These are phyloP conservation scores for Termitomyces sp. DNA, from an alignment of 768 basidiomycete species.

Conservation along the genomic window DNA sequence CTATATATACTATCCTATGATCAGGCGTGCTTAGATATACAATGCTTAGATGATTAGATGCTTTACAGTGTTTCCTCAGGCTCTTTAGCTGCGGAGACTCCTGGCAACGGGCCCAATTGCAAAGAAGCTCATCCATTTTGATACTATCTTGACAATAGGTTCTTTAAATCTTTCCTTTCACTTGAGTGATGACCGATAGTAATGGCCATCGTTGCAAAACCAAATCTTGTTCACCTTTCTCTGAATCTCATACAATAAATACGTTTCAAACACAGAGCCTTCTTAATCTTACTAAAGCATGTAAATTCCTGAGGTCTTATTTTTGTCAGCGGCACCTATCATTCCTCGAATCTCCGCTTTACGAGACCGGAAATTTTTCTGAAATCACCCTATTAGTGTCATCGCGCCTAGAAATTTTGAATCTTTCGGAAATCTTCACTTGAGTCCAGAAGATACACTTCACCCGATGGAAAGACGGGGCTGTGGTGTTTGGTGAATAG, in stretches of 20 bases:
- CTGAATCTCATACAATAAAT: background rate
- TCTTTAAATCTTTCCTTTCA: background rate
- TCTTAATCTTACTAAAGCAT: background rate
- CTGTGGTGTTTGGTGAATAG: too few species aligned
- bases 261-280: background rate
- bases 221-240: background rate
- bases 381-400: background rate
- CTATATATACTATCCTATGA: constrained; percentile 5
- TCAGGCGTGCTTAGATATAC: background rate
- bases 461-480: too few species aligned
- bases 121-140: too few species aligned
- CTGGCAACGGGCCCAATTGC: too few species aligned
- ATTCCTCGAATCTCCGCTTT: background rate
- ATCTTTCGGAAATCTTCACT: background rate
- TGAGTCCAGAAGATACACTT: too few species aligned
- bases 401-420: background rate
- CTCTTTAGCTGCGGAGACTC: too few species aligned
- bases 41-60: background rate
- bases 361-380: background rate
- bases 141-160: background rate
- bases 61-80: too few species aligned
- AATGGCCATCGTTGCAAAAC: too few species aligned
- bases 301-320: too few species aligned
- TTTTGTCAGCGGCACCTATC: background rate
- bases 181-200: too few species aligned